Percentiles rank a stretch among this genome's conserved stretches.
Conservation (phyloP, 306 rosid species). For the Alnus glutinosa region DNA sequence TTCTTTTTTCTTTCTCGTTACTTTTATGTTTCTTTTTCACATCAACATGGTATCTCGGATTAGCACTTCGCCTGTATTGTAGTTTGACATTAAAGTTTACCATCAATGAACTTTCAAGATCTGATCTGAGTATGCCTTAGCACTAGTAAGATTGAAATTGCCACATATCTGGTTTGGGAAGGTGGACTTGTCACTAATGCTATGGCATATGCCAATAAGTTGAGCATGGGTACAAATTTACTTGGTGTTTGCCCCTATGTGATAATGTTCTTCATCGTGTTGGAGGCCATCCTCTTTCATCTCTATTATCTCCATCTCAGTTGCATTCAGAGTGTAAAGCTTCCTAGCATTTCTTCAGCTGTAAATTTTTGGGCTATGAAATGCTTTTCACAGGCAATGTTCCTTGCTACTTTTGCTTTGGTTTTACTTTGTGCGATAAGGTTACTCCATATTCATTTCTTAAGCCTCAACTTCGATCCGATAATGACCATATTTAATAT, state of each 20-base stretch:
- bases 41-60: not conserved
- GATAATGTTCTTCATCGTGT: not conserved
- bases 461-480: not conserved
- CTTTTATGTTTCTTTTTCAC: constrained; percentile 1
- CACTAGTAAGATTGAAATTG: not conserved
- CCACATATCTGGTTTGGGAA: not conserved
- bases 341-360: not conserved
- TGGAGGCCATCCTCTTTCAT: not conserved
- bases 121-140: not conserved
- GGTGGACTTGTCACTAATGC: not conserved
- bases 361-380: not conserved
- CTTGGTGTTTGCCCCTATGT: not conserved
- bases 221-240: not conserved
- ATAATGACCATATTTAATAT: not conserved
- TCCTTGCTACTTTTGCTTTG: not conserved
- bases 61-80: not conserved
- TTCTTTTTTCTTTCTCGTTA: not conserved
- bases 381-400: not conserved
- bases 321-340: not conserved
- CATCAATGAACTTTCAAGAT: not conserved
- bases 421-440: not conserved
- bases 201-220: not conserved
- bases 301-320: not conserved
- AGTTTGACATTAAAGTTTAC: not conserved
- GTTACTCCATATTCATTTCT: not conserved